Conservation (phyloP, 78 protist species). For the Chrysochromulina parva region DNA sequence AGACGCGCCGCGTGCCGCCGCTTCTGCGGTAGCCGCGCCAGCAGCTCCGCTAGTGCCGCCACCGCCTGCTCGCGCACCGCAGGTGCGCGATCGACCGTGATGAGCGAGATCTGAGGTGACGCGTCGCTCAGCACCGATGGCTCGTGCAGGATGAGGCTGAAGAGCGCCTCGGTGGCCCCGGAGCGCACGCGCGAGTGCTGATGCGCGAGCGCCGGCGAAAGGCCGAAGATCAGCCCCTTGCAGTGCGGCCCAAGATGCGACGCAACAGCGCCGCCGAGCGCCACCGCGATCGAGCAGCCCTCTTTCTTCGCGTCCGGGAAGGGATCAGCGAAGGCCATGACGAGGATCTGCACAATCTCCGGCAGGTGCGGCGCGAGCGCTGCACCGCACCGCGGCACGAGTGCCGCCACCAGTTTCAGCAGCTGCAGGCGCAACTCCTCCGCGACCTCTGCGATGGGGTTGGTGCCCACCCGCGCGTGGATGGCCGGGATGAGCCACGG, state of each 20-base stretch:
- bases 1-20: not conserved
- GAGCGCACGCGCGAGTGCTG: not conserved
- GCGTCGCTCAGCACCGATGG: not conserved
- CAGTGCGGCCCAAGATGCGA: not conserved
- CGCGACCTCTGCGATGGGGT: not conserved
- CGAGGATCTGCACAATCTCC: not conserved
- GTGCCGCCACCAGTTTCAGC: not conserved
- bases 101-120: not conserved
- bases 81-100: conserved; percentile 12
- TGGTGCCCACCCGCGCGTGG: not conserved
- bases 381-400: not conserved
- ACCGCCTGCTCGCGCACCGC: conserved; percentile 6
- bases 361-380: not conserved
- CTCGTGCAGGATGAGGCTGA: not conserved
- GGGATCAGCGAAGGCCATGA: not conserved
- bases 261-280: not conserved
- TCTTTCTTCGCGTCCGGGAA: conserved; percentile 7
- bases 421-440: conserved; percentile 26
- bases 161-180: not conserved
- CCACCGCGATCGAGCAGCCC: not conserved
- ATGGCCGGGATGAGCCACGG: not conserved
- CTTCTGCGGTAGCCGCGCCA: not conserved
- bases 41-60: not conserved
- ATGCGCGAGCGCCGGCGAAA: not conserved
- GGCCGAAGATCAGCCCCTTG: not conserved